These are phyloP conservation scores for Oidiodendron maius DNA, from an alignment of 495 filamentous ascomycete species.

Conservation along the genomic window DNA sequence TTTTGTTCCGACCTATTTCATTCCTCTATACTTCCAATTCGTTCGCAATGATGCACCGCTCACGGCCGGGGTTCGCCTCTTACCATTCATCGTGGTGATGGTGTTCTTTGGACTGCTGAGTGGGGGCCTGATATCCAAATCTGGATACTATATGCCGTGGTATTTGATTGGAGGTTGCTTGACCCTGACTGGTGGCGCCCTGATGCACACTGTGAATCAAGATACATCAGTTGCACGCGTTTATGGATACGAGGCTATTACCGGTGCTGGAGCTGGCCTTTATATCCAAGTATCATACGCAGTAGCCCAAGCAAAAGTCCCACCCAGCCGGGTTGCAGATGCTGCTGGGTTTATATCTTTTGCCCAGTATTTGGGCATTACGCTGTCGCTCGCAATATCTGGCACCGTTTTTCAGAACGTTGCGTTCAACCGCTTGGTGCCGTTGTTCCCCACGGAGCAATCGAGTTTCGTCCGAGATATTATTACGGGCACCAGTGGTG, in stretches of 20 bases:
- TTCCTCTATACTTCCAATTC: constrained; percentile 56
- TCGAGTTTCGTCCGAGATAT: too few relatives aligned
- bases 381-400: not conserved
- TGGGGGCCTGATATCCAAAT: constrained; percentile 40
- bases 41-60: constrained; percentile 38
- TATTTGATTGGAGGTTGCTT: constrained; percentile 42
- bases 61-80: constrained; percentile 41
- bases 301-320: not conserved
- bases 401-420: not conserved
- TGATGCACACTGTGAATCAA: constrained; percentile 29
- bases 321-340: not conserved
- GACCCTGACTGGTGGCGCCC: constrained; percentile 36
- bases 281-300: not conserved
- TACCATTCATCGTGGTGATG: constrained; percentile 48
- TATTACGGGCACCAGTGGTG: not conserved
- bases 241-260: not conserved
- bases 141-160: constrained; percentile 51
- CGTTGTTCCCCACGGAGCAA: not conserved
- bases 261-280: not conserved
- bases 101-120: constrained; percentile 36
- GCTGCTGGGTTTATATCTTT: not conserved
- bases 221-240: not conserved
- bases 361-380: not conserved
- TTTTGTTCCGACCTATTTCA: constrained; percentile 3
- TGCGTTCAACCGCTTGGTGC: not conserved